Evolutionary conservation across 345 rosid genomes (phyloP), one percentile per base, ranked within the genome.

Genomic region (Boechera retrofracta): DNA sequence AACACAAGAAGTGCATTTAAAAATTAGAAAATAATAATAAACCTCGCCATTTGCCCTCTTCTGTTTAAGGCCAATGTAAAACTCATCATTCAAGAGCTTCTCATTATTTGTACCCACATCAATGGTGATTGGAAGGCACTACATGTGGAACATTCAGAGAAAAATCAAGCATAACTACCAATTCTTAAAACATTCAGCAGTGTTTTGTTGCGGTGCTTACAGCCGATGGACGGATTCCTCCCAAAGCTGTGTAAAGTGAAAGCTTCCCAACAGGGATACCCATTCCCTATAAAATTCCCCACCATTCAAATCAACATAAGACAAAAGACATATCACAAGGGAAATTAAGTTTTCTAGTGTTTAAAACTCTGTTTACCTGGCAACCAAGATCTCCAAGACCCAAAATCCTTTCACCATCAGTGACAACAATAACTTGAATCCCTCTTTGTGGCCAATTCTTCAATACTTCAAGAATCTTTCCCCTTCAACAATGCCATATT

Each of bases 351-450:
- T 33, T 18, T 41, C 1, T 0, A 63, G 8, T 47, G 44, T 16
- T 16, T 0, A 41, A 21, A 39, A 65, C 63, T 51, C 5, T 42
- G 51, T 66, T 72, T 87, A 94, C 98, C 96, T 94, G 99, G 81
- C 99, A 94, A 67, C 99, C 99, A 81, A 94, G 98, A 83, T 94
- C 98, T 7, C 98, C 98, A 55, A 94, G 98, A 49, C 98, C 98
- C 48, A 94, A 74, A 57, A 94, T 94, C 10, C 98, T 88, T 82
- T 92, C 98, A 77, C 99, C 99, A 56, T 94, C 98, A 5, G 98
- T 94, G 15, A 92, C 99, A 57, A 94, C 99, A 81, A 94, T 94
- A 67, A 94, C 99, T 75, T 94, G 98, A 80, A 94, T 87, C 36
- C 82, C 87, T 75, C 88, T 89, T 81, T 94, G 93, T 0, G 98